Conservation (phyloP, 768 basidiomycete species). For the Pleurotus platypus region DNA sequence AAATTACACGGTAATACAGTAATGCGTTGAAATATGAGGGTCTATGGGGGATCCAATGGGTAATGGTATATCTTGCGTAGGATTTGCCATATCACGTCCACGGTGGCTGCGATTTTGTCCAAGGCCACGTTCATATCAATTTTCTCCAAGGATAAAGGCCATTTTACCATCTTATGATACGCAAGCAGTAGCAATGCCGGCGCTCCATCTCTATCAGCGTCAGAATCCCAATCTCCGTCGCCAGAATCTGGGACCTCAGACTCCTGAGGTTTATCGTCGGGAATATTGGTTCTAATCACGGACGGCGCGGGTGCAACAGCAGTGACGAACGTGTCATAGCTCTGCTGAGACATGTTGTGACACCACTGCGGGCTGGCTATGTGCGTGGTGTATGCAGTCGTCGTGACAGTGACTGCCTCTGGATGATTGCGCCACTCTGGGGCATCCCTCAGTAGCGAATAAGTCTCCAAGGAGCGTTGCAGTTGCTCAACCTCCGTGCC, state of each 20-base stretch:
- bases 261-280: not conserved
- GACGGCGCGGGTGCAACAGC: slow-evolving; percentile 9
- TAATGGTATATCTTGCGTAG: slow-evolving; percentile 51
- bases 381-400: slow-evolving; percentile 27
- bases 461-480: slow-evolving; percentile 22
- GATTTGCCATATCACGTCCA: slow-evolving; percentile 44
- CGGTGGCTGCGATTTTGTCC: slow-evolving; percentile 32
- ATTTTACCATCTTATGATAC: slow-evolving; percentile 11
- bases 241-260: not conserved
- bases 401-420: slow-evolving; percentile 37
- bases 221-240: not conserved
- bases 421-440: slow-evolving; percentile 17
- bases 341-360: slow-evolving; percentile 20
- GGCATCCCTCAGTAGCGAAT: slow-evolving; percentile 14
- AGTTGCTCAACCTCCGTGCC: slow-evolving; percentile 24
- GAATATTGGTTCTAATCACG: not conserved
- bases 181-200: not conserved
- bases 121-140: slow-evolving; percentile 20
- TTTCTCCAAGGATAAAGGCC: slow-evolving; percentile 23
- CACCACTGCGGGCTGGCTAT: slow-evolving; percentile 16
- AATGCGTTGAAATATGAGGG: not conserved
- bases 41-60: slow-evolving; percentile 45
- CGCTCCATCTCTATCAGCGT: not conserved
- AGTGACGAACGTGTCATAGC: slow-evolving; percentile 12
- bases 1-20: not conserved